These are phyloP conservation scores for Claviceps africana DNA, from an alignment of 2,329 filamentous ascomycete species.

Conservation along the genomic window DNA sequence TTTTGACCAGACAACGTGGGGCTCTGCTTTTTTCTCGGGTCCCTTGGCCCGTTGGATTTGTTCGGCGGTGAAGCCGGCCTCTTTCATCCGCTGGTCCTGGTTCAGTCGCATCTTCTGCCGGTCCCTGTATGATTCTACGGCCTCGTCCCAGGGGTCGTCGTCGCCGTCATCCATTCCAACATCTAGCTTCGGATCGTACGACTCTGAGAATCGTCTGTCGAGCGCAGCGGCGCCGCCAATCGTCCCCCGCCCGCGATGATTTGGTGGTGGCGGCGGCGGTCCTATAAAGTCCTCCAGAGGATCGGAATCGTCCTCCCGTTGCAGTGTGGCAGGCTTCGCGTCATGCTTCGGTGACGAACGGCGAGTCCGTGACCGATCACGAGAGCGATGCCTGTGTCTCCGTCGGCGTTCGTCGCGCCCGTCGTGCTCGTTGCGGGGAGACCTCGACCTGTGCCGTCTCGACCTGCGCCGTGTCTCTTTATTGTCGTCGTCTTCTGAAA, in stretches of 20 bases:
- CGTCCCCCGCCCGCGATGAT: constrained; percentile 53
- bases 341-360: background rate
- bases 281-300: constrained; percentile 65
- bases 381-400: constrained; percentile 21
- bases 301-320: constrained; percentile 39
- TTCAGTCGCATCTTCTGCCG: constrained; percentile 64
- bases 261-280: constrained; percentile 47
- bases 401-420: constrained; percentile 11
- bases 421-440: constrained; percentile 11
- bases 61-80: constrained; percentile 64
- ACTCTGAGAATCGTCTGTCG: constrained; percentile 63
- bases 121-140: constrained; percentile 64
- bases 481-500: background rate
- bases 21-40: constrained; percentile 41
- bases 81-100: constrained; percentile 60
- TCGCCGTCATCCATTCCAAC: constrained; percentile 35
- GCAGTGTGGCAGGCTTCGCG: background rate
- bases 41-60: constrained; percentile 50
- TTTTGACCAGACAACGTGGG: constrained; percentile 58
- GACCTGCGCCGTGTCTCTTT: constrained; percentile 6
- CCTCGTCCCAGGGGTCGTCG: constrained; percentile 60
- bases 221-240: constrained; percentile 50
- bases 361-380: background rate
- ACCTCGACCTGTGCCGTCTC: constrained; percentile 11
- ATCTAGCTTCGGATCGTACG: constrained; percentile 45